Evolutionary conservation across 2,329 filamentous ascomycete genomes (phyloP), one percentile per base, ranked within the genome.

Genomic region (Ceratocystis eucalypticola): DNA sequence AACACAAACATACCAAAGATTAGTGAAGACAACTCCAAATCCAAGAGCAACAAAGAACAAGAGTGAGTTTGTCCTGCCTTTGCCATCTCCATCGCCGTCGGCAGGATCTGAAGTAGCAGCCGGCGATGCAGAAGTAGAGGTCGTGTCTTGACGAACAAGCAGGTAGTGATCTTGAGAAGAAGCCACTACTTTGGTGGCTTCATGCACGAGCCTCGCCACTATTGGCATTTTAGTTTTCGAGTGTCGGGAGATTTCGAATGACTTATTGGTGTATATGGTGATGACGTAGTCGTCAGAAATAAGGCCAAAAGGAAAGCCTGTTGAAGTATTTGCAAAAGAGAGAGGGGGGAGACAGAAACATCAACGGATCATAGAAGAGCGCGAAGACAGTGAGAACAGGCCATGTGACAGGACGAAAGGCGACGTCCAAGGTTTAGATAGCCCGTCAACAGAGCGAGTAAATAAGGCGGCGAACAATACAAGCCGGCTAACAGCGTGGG

Each of bases 1-100:
- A 41, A 12, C 37, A 41, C 37, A 66, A 69, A 68, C 88, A 79
- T 82, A 97, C 94, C 94, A 99, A 76, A 99, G 79, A 76, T 99
- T 99, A 63, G 94, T 99, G 74, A 99, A 99, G 57, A 99, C 94
- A 22, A 99, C 94, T 71, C 94, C 94, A 72, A 99, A 97, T 3
- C 94, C 94, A 37, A 99, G 80, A 17, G 94, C 93, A 66, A 97
- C 91, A 74, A 97, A 96, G 78, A 97, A 97, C 5, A 80, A 74
- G 22, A 80, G 70, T 4, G 78, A 78, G 5, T 78, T 80, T 66
- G 75, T 80, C 53, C 75, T 73, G 61, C 70, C 70, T 33, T 70
- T 67, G 45, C 69, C 69, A 7, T 67, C 67, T 1, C 70, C 70
- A 66, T 69, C 67, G 2, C 70, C 70, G 65, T 69, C 68, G 64